These are phyloP conservation scores for Boletus sp. DNA, from an alignment of 768 basidiomycete species.

Conservation along the genomic window DNA sequence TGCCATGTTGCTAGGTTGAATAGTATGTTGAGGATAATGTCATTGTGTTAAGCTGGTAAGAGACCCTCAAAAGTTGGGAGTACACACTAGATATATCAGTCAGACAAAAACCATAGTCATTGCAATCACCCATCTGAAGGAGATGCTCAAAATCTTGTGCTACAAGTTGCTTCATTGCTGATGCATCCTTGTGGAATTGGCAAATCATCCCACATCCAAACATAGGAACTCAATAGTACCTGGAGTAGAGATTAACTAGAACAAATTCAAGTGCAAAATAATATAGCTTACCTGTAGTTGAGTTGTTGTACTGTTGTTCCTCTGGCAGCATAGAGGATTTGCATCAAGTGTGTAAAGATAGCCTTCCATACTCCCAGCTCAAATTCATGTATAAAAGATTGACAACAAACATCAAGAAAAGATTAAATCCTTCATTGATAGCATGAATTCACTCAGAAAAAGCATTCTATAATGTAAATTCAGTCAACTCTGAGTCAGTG, in stretches of 20 bases:
- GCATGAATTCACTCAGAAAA: conserved; percentile 26
- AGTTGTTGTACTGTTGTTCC: background rate
- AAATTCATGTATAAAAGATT: background rate
- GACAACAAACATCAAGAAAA: background rate
- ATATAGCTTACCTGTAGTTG: background rate
- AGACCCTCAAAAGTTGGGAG: conserved; percentile 15
- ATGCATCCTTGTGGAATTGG: background rate
- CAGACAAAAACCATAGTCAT: too few relatives aligned
- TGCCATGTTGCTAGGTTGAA: conserved; percentile 22
- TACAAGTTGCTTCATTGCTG: background rate
- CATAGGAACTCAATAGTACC: background rate
- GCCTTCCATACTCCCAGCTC: background rate
- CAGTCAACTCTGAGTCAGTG: too few relatives aligned
- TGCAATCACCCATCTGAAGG: background rate
- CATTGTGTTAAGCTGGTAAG: conserved; percentile 11
- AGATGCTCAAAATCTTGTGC: background rate
- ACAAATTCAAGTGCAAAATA: too few relatives aligned
- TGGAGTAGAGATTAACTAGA: background rate
- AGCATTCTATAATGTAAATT: conserved; percentile 31
- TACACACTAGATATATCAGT: conserved; percentile 4
- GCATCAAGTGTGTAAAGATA: background rate
- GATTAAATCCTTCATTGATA: conserved; percentile 9
- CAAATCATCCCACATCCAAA: background rate
- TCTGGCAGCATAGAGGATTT: background rate
- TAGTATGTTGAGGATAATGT: conserved; percentile 10